phyloP scores from a whole-genome alignment of 768 basidiomycete genomes.

The Lactarius psammicola region DNA sequence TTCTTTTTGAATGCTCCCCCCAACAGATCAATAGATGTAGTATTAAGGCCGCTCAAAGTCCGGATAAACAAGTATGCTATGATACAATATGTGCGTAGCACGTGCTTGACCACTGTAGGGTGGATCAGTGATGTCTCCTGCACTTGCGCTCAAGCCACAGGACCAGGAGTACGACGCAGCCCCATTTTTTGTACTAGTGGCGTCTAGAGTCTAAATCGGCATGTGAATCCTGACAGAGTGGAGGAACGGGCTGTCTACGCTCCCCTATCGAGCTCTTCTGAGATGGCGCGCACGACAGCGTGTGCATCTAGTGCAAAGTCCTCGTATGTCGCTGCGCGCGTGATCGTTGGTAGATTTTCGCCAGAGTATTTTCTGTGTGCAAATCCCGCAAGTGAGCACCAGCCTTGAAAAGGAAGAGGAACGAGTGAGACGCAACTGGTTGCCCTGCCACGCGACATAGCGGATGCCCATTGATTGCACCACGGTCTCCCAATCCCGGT shows the following conservation, averaged over 20 bases:
- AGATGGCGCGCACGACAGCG: slow-evolving; percentile 22
- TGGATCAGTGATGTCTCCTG: neutral
- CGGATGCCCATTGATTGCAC: slow-evolving; percentile 24
- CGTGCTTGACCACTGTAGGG: neutral
- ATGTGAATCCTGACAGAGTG: neutral
- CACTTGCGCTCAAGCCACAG: neutral
- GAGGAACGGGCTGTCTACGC: neutral
- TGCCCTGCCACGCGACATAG: slow-evolving; percentile 27
- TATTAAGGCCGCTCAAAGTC: neutral
- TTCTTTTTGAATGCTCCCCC: neutral
- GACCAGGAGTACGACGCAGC: neutral
- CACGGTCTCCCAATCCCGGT: slow-evolving; percentile 25
- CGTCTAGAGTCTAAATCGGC: neutral
- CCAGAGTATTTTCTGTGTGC: slow-evolving; percentile 21
- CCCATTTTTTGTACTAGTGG: neutral
- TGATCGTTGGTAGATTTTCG: slow-evolving; percentile 10
- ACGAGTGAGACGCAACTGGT: slow-evolving; percentile 13
- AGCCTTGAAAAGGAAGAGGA: neutral
- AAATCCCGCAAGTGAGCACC: neutral
- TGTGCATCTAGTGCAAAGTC: slow-evolving; percentile 21
- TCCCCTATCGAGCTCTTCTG: slow-evolving; percentile 13
- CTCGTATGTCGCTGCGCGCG: neutral
- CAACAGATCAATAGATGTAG: neutral
- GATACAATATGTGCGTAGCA: neutral
- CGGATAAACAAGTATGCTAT: neutral